phyloP scores from a whole-genome alignment of 306 rosid genomes.

The Arachis hypogaea region DNA sequence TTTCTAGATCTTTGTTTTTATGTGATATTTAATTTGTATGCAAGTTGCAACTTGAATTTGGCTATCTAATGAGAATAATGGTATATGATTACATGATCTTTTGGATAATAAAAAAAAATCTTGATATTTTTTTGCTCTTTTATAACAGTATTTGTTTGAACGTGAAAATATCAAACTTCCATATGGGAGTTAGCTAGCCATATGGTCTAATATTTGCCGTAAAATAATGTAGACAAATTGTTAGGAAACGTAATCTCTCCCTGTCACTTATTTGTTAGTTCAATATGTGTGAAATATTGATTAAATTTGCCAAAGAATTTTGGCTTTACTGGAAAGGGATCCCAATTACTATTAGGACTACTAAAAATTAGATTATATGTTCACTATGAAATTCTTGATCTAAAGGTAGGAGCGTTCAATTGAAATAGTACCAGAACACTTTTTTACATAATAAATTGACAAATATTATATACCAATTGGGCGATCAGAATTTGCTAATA shows the following conservation, averaged over 20 bases:
- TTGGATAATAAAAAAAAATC: constrained; percentile 18
- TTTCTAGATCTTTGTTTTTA: constrained; percentile 7
- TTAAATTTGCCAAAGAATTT: background rate
- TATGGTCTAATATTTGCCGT: constrained; percentile 35
- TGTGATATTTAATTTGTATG: background rate
- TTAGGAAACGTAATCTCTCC: background rate
- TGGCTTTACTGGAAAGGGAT: background rate
- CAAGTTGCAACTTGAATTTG: background rate
- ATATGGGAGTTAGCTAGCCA: constrained; percentile 24
- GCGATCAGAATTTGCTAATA: too few species aligned
- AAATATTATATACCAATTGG: too few species aligned
- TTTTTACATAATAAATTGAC: too few species aligned
- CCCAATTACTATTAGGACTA: background rate
- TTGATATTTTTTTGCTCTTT: constrained; percentile 35
- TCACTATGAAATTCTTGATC: too few species aligned
- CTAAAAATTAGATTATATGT: too few species aligned
- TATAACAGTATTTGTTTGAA: constrained; percentile 24
- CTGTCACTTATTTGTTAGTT: background rate
- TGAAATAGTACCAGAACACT: too few species aligned
- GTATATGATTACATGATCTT: background rate
- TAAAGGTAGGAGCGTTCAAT: too few species aligned
- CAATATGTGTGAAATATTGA: background rate
- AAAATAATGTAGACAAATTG: constrained; percentile 11
- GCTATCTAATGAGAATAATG: background rate
- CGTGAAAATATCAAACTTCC: constrained; percentile 18